Conservation (phyloP, 2,329 filamentous ascomycete species). For the Fusarium sp. region DNA sequence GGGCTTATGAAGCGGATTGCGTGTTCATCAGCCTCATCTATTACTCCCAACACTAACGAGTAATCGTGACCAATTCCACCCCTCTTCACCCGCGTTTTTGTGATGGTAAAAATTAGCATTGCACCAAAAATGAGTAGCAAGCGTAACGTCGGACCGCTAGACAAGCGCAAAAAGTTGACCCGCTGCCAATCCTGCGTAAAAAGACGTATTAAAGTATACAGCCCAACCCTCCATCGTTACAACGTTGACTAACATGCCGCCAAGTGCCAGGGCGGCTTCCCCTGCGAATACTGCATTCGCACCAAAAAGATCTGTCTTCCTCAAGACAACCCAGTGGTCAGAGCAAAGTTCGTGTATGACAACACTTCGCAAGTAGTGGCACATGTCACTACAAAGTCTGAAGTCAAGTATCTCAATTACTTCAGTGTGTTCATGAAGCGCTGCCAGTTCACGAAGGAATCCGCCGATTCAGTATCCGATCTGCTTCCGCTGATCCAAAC, state of each 20-base stretch:
- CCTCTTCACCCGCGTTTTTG: not conserved
- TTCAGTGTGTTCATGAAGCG: conserved; percentile 36
- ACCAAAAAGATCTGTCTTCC: conserved; percentile 40
- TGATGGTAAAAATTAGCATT: rapidly evolving
- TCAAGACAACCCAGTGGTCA: not conserved
- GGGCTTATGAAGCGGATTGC: not conserved
- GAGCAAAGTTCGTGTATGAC: conserved; percentile 26
- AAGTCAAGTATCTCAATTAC: conserved; percentile 15
- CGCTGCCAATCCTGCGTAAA: conserved; percentile 46
- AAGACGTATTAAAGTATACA: conserved; percentile 45
- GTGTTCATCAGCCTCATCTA: not conserved
- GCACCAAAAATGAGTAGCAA: not conserved
- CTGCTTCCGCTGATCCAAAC: conserved; percentile 36
- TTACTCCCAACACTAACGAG: not conserved
- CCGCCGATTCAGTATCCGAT: conserved; percentile 5
- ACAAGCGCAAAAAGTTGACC: conserved; percentile 42
- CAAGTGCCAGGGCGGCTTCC: conserved; percentile 44
- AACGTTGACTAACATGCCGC: not conserved
- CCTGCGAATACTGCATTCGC: conserved; percentile 46
- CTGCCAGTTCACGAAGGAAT: conserved; percentile 38
- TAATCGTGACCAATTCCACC: not conserved
- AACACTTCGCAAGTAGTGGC: not conserved
- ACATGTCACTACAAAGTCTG: not conserved
- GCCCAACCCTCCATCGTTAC: too few relatives aligned
- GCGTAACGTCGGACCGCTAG: conserved; percentile 43